Conservation (phyloP, 1,139 yeast genomes). For the Starmera stellimalicola region DNA sequence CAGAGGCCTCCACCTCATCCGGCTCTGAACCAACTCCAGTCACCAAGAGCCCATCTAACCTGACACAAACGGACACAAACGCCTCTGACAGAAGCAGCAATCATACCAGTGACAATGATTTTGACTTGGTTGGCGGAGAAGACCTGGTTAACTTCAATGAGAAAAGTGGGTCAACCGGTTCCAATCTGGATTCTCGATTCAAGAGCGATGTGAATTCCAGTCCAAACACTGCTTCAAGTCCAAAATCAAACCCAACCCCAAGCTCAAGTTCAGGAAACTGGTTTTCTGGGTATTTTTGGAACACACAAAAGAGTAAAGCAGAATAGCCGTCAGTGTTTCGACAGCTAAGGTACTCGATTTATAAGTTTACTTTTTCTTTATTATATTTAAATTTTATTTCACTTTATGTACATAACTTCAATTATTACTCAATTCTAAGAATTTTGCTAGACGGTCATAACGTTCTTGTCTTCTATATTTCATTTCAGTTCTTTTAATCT, state of each 20-base stretch:
- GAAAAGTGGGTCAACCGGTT: too few relatives aligned
- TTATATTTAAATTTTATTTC: slow-evolving; percentile 3
- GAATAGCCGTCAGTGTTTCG: not conserved
- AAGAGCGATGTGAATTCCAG: too few relatives aligned
- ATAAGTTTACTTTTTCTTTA: not conserved
- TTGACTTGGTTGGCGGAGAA: slow-evolving; percentile 36
- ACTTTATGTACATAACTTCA: not conserved
- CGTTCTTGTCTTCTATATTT: slow-evolving; percentile 14
- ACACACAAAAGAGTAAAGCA: slow-evolving; percentile 1
- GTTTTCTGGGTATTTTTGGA: slow-evolving; percentile 12
- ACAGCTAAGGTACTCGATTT: too few relatives aligned
- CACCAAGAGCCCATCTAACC: too few relatives aligned
- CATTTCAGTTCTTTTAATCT: slow-evolving; percentile 22
- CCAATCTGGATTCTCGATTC: too few relatives aligned
- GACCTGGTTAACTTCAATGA: slow-evolving; percentile 16
- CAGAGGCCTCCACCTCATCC: too few relatives aligned
- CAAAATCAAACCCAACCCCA: too few relatives aligned
- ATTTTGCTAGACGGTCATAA: not conserved
- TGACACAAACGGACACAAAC: too few relatives aligned
- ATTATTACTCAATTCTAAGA: not conserved
- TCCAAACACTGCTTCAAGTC: too few relatives aligned
- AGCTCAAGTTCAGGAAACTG: slow-evolving; percentile 3
- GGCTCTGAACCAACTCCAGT: too few relatives aligned
- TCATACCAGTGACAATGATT: slow-evolving; percentile 20
- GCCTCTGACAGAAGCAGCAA: slow-evolving; percentile 4